A percentile compares a stretch with the other conserved stretches of the same genome.
Evolutionary conservation across 805 yeast genomes (phyloP).

Genomic region (Cyberlindnera mrakii): DNA sequence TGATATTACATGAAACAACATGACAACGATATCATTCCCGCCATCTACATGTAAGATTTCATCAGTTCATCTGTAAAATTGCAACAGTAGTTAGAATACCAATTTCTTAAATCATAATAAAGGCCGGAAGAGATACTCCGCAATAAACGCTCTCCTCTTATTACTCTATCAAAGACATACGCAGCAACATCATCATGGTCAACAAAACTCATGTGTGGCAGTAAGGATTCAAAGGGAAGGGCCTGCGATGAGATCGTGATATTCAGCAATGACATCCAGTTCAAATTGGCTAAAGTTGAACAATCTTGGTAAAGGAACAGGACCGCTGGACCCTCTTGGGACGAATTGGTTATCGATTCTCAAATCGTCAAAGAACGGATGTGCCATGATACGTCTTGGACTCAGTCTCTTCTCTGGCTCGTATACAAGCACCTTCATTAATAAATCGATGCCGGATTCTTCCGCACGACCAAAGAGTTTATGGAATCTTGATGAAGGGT

Average conservation of each 20-base stretch:
- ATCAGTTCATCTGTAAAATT: no score
- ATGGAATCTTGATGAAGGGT: constrained; percentile 50
- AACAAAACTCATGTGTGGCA: no score
- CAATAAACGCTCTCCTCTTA: no score
- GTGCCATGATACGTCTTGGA: constrained; percentile 79
- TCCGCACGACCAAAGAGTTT: constrained; percentile 74
- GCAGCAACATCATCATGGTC: no score
- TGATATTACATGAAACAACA: background rate
- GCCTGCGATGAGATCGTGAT: constrained; percentile 15
- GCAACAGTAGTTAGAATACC: no score
- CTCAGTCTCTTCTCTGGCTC: constrained; percentile 81
- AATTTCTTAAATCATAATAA: no score
- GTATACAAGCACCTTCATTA: constrained; percentile 77
- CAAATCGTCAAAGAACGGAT: constrained; percentile 84
- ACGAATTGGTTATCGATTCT: constrained; percentile 48
- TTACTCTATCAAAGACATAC: no score
- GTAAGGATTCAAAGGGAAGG: background rate
- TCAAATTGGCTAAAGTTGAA: constrained; percentile 72
- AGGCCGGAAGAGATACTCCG: no score
- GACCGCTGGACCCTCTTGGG: constrained; percentile 47
- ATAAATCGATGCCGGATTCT: constrained; percentile 77
- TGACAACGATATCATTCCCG: background rate
- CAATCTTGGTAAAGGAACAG: constrained; percentile 40
- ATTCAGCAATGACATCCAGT: constrained; percentile 38
- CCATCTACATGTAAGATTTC: background rate